Percentiles rank a stretch among this genome's conserved stretches.
phyloP scores from a whole-genome alignment of 116 monocot genomes.

The Cymodocea nodosa region DNA sequence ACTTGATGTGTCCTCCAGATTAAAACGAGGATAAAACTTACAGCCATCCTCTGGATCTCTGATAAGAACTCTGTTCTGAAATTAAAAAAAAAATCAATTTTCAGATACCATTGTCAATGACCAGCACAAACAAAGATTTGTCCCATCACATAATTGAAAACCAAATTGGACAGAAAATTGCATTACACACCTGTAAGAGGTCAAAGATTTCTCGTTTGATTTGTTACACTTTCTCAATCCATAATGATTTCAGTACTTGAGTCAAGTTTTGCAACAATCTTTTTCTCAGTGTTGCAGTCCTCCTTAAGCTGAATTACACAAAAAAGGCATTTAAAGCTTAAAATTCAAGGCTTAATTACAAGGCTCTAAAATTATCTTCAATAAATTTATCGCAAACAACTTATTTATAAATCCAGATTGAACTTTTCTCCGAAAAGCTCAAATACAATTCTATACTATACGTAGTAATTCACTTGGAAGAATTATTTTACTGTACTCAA shows the following conservation, averaged over 20 bases:
- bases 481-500: too few species aligned
- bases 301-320: slow-evolving; percentile 57
- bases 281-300: slow-evolving; percentile 91
- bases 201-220: slow-evolving; percentile 58
- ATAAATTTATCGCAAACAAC: too few species aligned
- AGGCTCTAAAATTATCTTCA: too few species aligned
- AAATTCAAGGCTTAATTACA: too few species aligned
- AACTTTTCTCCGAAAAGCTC: too few species aligned
- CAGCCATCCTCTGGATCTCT: slow-evolving; percentile 62
- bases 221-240: slow-evolving; percentile 45
- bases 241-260: slow-evolving; percentile 45
- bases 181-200: slow-evolving; percentile 45
- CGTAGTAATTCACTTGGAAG: too few species aligned
- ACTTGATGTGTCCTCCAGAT: slow-evolving; percentile 78
- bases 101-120: not conserved
- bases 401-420: too few species aligned
- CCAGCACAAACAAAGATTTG: not conserved
- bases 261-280: slow-evolving; percentile 52
- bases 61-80: slow-evolving; percentile 85
- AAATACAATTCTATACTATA: too few species aligned
- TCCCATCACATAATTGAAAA: not conserved
- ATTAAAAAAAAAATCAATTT: slow-evolving; percentile 9
- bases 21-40: slow-evolving; percentile 89
- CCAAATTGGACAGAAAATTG: not conserved
- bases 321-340: too few species aligned